Base-by-base conservation (phyloP, 441 rosid genomes). In the Euphorbia schlechtendalii region DNA sequence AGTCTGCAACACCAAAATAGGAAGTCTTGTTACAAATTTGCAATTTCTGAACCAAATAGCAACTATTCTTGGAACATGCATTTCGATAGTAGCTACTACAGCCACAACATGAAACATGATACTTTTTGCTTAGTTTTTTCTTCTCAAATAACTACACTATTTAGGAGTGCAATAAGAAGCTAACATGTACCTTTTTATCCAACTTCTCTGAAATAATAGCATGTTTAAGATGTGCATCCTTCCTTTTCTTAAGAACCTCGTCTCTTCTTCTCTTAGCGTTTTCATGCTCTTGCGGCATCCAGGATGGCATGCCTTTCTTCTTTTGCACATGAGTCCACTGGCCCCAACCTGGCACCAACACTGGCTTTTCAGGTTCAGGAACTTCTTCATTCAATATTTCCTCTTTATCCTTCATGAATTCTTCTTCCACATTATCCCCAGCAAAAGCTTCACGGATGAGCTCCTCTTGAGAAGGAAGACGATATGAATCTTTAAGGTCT, bases 391-490 rank as follows among this genome's bases (percentile, higher is more conserved):
- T 86, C 73, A 93, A 69, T 63, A 86, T 69, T 63, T 83, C 88
- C 76, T 75, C 76, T 67, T 88, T 93, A 49, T 80, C 83, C 78
- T 86, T 86, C 64, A 77, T 82, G 71, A 93, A 93, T 66, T 88
- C 96, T 18, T 83, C 93, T 49, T 73, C 83, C 21, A 90, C 97
- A 48, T 93, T 90, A 74, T 90, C 96, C 49, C 97, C 99, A 2
- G 99, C 97, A 78, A 93, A 93, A 70, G 95, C 96, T 56, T 80
- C 86, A 62, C 65, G 86, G 59, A 90, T 79, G 69, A 90, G 95
- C 74, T 93, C 99, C 27, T 78, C 94, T 77, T 90, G 99, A 65
- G 96, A 90, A 69, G 95, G 97, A 68, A 90, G 88, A 61, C 79
- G 80, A 77, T 79, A 88, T 15, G 88, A 70, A 56, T 77, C 72